A percentile compares a stretch with the other conserved stretches of the same genome.
These are phyloP conservation scores for Botrytis tulipae DNA, from an alignment of 2,329 filamentous ascomycete species.

Conservation along the genomic window DNA sequence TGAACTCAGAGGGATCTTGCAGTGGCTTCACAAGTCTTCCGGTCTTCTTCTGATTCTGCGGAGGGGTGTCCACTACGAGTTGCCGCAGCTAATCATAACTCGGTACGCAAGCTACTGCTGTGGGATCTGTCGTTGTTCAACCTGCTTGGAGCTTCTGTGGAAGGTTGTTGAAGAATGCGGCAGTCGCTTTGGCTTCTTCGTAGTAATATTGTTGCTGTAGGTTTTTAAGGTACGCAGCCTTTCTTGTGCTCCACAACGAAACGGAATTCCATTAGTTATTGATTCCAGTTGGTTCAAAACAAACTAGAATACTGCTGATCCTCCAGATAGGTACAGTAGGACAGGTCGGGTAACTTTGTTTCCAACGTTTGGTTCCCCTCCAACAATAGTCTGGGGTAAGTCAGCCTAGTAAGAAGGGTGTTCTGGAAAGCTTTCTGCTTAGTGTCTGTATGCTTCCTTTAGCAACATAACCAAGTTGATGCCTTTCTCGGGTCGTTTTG, in stretches of 20 bases:
- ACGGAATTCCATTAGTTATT: neutral
- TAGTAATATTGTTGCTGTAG: neutral
- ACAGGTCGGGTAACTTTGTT: neutral
- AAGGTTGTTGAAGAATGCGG: neutral
- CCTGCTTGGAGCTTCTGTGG: neutral
- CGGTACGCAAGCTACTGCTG: neutral
- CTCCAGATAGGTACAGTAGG: neutral
- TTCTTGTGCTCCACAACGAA: neutral
- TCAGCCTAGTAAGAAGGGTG: neutral
- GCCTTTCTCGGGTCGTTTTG: neutral
- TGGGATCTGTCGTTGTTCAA: neutral
- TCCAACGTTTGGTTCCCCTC: neutral
- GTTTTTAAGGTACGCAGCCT: neutral
- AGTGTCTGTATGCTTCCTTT: neutral
- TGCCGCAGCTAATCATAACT: neutral
- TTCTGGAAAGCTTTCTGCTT: neutral
- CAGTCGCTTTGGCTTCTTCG: neutral
- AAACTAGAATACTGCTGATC: neutral
- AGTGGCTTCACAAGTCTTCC: neutral
- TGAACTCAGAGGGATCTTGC: neutral
- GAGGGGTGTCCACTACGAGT: no score
- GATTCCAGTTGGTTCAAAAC: neutral
- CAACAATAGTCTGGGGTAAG: neutral
- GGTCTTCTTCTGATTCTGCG: neutral
- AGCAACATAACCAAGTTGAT: neutral